Conservation (phyloP, 1,284 basidiomycete genomes). For the Moesziomyces parantarcticus region DNA sequence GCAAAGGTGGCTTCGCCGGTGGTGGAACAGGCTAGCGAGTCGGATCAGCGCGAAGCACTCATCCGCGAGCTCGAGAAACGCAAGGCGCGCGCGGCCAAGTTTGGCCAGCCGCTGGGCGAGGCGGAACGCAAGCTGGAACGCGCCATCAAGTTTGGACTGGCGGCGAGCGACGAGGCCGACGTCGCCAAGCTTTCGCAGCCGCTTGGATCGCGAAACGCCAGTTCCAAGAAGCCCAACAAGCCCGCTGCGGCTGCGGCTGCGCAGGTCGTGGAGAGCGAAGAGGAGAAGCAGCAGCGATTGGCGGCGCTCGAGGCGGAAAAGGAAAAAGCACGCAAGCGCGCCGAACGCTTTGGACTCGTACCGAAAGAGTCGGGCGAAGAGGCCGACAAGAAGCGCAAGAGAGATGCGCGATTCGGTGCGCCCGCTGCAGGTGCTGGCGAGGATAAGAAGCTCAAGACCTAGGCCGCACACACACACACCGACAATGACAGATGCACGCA, state of each 20-base stretch:
- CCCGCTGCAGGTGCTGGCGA: background rate
- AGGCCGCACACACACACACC: constrained; percentile 3
- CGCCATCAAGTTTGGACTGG: constrained; percentile 61
- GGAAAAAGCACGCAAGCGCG: constrained; percentile 46
- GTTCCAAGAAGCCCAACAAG: constrained; percentile 1
- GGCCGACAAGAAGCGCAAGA: constrained; percentile 46
- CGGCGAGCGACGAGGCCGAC: constrained; percentile 24
- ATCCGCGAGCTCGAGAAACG: constrained; percentile 63
- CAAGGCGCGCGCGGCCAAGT: constrained; percentile 58
- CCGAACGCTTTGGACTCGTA: constrained; percentile 55
- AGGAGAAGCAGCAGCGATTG: constrained; percentile 32
- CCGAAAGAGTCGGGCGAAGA: constrained; percentile 10
- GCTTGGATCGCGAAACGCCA: constrained; percentile 7
- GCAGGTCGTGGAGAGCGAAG: constrained; percentile 28
- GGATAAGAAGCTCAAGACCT: constrained; percentile 28
- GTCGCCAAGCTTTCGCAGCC: constrained; percentile 31
- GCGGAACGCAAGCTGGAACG: constrained; percentile 59
- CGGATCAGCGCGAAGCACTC: constrained; percentile 41
- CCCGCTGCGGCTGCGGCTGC: background rate
- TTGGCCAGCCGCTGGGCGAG: constrained; percentile 57
- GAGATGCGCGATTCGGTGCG: constrained; percentile 19
- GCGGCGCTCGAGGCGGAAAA: constrained; percentile 38
- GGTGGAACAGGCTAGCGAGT: constrained; percentile 11
- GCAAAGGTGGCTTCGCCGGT: background rate
- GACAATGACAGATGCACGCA: too few species aligned